phyloP scores from a whole-genome alignment of 345 rosid species.

The Camelina laxa region DNA sequence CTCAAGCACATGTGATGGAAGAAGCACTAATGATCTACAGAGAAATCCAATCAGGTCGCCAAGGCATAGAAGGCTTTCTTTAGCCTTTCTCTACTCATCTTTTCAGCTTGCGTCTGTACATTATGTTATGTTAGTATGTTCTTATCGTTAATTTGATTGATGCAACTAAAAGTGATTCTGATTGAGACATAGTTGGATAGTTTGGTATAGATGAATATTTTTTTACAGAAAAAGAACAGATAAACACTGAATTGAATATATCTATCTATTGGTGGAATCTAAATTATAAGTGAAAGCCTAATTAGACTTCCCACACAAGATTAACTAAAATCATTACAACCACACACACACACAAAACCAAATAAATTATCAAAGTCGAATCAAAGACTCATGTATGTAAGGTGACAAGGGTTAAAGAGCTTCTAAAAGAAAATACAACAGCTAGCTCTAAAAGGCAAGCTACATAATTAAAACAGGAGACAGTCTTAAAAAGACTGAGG shows the following conservation, averaged over 20 bases:
- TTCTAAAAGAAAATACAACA: too few species aligned
- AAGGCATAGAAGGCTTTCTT: conserved; percentile 79
- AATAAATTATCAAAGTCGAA: too few species aligned
- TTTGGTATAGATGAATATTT: conserved; percentile 9
- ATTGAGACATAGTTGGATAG: background rate
- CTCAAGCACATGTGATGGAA: conserved; percentile 86
- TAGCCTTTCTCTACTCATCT: conserved; percentile 36
- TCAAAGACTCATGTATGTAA: too few species aligned
- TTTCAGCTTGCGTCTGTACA: conserved; percentile 4
- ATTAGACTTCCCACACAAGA: too few species aligned
- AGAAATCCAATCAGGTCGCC: conserved; percentile 68
- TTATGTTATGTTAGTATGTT: conserved; percentile 8
- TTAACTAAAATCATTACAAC: too few species aligned
- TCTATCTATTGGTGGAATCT: background rate
- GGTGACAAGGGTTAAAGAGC: too few species aligned
- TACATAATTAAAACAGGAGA: too few species aligned
- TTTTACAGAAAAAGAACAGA: background rate
- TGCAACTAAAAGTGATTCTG: background rate
- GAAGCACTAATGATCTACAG: conserved; percentile 81
- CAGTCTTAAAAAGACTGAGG: too few species aligned
- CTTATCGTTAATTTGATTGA: background rate
- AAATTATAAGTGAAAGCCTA: too few species aligned
- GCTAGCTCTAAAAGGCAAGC: too few species aligned
- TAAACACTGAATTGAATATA: conserved; percentile 9
- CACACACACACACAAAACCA: too few species aligned